Evolutionary conservation across 257 asterid species (phyloP), one percentile per base, ranked within the genome.

Genomic region (Linderniella brevidens): DNA sequence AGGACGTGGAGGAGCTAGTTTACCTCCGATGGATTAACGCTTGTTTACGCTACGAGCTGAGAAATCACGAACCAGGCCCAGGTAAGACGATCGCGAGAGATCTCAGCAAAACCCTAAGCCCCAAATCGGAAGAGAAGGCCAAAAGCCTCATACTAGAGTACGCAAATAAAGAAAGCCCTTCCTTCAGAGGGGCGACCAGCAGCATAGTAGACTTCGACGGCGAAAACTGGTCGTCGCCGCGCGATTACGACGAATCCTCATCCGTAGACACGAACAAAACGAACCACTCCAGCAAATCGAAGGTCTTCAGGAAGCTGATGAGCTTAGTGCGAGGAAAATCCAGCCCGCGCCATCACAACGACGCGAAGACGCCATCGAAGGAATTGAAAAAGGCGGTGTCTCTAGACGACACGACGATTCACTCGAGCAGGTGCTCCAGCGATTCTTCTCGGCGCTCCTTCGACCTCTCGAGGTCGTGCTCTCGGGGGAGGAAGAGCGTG

Each of bases 11-110:
- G 58, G 93, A 90, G 64, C 74, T 90, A 11, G 93, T 90, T 39
- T 84, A 90, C 68, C 92, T 90, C 46, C 68, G 94, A 10, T 90
- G 99, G 99, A 52, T 90, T 60, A 90, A 85, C 20, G 93, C 99
- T 57, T 90, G 99, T 62, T 58, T 85, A 39, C 82, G 94, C 41
- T 74, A 85, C 12, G 94, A 81, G 58, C 53, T 85, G 63, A 64
- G 93, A 56, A 76, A 77, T 52, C 73, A 66, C 37, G 75, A 69
- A 59, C 78, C 93, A 0, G 51, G 35, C 50, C 70, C 78, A 0
- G 87, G 77, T 6, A 68, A 79, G 57, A 75, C 86, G 60, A 58
- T 71, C 0, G 93, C 92, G 1, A 65, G 85, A 60, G 95, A 84
- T 56, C 92, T 84, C 57, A 76, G 93, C 74, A 74, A 50, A 65